A percentile compares a stretch with the other conserved stretches of the same genome.
These are phyloP conservation scores for Termitomyces sp. DNA, from an alignment of 768 basidiomycete species.

Conservation along the genomic window DNA sequence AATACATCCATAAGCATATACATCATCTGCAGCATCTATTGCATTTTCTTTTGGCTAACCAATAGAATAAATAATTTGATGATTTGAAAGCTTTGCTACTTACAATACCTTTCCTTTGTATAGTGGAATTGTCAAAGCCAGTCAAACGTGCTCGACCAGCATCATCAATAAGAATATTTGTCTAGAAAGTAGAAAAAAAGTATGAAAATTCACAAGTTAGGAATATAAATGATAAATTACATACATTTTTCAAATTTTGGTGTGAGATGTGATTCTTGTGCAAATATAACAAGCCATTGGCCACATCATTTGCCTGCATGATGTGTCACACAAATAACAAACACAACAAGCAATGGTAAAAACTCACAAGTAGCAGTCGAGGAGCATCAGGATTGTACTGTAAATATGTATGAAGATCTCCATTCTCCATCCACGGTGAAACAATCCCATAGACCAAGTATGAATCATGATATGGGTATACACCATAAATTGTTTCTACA, in stretches of 20 bases:
- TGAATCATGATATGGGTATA: too few species aligned
- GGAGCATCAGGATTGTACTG: neutral
- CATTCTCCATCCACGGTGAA: neutral
- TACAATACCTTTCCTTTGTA: too few species aligned
- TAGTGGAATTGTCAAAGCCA: neutral
- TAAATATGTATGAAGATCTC: neutral
- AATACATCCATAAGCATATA: constrained; percentile 1
- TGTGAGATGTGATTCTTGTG: neutral
- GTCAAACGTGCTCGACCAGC: neutral
- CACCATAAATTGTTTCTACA: neutral
- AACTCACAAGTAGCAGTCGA: neutral
- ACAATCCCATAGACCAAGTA: neutral
- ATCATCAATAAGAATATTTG: neutral
- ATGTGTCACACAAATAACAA: neutral
- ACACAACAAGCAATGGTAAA: neutral
- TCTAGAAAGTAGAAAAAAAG: neutral
- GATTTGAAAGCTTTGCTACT: too few species aligned
- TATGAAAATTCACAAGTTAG: too few species aligned
- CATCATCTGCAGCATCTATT: neutral
- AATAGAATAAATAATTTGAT: too few species aligned
- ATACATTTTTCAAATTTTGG: neutral
- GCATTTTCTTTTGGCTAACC: too few species aligned
- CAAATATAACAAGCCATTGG: neutral
- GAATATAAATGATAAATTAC: neutral
- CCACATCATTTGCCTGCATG: neutral